phyloP scores from a whole-genome alignment of 23 red algal species.

The Gracilaria domingensis region DNA sequence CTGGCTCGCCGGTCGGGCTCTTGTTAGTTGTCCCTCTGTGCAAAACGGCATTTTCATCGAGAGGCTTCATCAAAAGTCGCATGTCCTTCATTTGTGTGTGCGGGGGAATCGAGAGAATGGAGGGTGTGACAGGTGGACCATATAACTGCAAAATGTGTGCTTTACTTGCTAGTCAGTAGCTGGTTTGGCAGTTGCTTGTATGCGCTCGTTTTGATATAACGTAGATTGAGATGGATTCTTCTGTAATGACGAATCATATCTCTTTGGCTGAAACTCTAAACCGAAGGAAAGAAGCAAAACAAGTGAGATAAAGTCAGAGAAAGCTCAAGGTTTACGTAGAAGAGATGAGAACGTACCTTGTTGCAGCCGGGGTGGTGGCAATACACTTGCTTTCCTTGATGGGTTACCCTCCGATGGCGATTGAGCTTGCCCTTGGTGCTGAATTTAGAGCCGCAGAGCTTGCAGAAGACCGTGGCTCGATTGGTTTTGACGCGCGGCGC shows the following conservation, averaged over 20 bases:
- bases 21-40: no score
- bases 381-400: slow-evolving; percentile 49
- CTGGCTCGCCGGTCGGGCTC: no score
- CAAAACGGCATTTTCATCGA: no score
- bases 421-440: slow-evolving; percentile 43
- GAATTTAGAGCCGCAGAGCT: slow-evolving; percentile 51
- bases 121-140: no score
- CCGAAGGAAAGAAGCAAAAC: background rate
- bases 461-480: background rate
- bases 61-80: no score
- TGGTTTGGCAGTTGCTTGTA: no score
- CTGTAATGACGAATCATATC: slow-evolving; percentile 52
- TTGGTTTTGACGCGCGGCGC: background rate
- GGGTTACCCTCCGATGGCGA: slow-evolving; percentile 45
- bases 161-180: no score
- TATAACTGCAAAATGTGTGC: no score
- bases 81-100: no score
- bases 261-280: slow-evolving; percentile 55
- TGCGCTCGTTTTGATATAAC: background rate
- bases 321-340: background rate
- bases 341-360: slow-evolving; percentile 39
- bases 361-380: slow-evolving; percentile 34
- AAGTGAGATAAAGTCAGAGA: no score
- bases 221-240: slow-evolving; percentile 27
- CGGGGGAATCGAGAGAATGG: no score